Conservation (phyloP, 345 rosid species). For the Rhodamnia rubescens region DNA sequence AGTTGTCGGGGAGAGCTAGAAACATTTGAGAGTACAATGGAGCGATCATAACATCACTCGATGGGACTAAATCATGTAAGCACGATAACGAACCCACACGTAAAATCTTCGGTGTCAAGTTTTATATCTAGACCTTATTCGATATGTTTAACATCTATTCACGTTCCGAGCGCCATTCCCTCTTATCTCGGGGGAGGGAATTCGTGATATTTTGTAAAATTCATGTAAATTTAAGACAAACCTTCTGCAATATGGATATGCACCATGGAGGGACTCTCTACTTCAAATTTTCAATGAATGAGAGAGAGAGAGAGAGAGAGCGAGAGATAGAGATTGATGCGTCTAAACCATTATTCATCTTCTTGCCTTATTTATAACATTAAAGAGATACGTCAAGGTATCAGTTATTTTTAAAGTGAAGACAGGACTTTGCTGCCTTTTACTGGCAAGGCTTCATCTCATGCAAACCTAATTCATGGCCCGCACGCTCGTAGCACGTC, state of each 20-base stretch:
- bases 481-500: not conserved
- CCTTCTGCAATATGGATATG: no score
- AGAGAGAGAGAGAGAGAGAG: not conserved
- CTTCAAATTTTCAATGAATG: not conserved
- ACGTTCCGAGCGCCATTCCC: not conserved
- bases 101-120: not conserved
- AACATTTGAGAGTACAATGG: not conserved
- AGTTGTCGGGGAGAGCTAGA: not conserved
- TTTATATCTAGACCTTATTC: not conserved
- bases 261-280: no score
- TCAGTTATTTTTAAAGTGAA: not conserved
- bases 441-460: not conserved
- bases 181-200: not conserved
- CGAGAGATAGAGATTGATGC: not conserved
- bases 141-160: not conserved
- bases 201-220: not conserved
- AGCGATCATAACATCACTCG: no score
- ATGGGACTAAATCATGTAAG: no score
- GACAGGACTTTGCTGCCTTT: not conserved
- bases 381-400: not conserved
- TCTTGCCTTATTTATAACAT: not conserved
- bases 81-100: no score
- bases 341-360: not conserved
- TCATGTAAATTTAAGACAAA: not conserved
- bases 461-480: not conserved